Evolutionary conservation across 2,329 filamentous ascomycete genomes (phyloP).

Genomic region (Ascochyta rabiei): DNA sequence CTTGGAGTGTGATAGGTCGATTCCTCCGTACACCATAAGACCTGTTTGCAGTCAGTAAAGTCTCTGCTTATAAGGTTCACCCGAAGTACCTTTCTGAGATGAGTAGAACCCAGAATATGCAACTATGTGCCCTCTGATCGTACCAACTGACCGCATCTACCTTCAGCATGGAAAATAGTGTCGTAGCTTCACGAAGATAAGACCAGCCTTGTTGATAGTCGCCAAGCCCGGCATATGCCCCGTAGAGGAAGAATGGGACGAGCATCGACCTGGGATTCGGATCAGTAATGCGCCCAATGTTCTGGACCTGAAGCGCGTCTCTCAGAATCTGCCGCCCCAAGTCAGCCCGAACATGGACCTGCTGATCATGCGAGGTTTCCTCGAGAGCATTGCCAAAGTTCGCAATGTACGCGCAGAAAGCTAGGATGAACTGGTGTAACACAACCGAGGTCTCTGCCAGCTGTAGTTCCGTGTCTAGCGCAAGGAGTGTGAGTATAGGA

Average conservation of each 20-base stretch:
- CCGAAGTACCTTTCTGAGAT: conserved; percentile 32
- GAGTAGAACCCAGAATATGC: conserved; percentile 34
- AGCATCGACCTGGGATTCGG: conserved; percentile 53
- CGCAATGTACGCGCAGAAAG: conserved; percentile 48
- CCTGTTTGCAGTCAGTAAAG: conserved; percentile 44
- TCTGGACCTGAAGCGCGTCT: conserved; percentile 31
- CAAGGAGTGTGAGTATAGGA: conserved; percentile 33
- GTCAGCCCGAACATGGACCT: background rate
- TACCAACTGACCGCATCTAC: conserved; percentile 20
- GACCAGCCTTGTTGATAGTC: conserved; percentile 80
- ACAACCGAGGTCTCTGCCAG: conserved; percentile 25
- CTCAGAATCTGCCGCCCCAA: conserved; percentile 28
- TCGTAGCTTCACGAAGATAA: conserved; percentile 76
- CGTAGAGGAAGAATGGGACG: conserved; percentile 82
- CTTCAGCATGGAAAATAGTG: conserved; percentile 54
- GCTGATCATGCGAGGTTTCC: background rate
- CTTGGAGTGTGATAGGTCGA: conserved; percentile 72
- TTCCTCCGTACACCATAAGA: conserved; percentile 74
- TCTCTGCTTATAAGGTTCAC: background rate
- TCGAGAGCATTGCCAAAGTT: conserved; percentile 28
- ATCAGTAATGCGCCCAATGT: conserved; percentile 24
- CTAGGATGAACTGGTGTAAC: conserved; percentile 41
- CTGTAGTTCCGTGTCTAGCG: conserved; percentile 31
- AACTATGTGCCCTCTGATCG: conserved; percentile 14
- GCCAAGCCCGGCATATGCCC: conserved; percentile 72